These are phyloP conservation scores for Aspergillus egyptiacus DNA, from an alignment of 495 filamentous ascomycete genomes.

Conservation along the genomic window DNA sequence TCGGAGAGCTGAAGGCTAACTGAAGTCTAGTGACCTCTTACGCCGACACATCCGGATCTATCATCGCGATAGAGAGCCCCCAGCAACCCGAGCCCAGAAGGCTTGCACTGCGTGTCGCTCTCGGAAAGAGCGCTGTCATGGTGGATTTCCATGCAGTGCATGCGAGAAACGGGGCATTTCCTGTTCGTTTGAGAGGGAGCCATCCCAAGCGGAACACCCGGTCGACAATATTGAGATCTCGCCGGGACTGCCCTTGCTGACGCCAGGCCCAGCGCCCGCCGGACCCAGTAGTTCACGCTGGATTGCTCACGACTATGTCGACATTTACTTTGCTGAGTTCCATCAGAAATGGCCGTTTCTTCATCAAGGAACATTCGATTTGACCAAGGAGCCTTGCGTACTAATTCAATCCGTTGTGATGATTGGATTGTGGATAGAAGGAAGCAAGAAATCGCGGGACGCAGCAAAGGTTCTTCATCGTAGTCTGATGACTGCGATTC, in stretches of 20 bases:
- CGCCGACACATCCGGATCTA: neutral
- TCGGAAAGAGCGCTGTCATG: neutral
- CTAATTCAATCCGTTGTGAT: constrained; percentile 26
- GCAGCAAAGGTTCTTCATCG: constrained; percentile 23
- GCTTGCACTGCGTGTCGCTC: neutral
- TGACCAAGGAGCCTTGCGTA: constrained; percentile 14
- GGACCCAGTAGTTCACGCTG: too few relatives aligned
- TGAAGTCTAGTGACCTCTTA: too few relatives aligned
- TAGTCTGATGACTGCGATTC: constrained; percentile 20
- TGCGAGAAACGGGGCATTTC: neutral
- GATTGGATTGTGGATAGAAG: constrained; percentile 25
- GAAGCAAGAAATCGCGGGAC: constrained; percentile 10
- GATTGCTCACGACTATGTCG: constrained; percentile 14
- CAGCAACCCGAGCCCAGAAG: neutral
- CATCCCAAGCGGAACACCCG: constrained; percentile 1
- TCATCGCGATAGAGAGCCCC: neutral
- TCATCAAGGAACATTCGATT: constrained; percentile 22
- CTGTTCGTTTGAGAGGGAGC: neutral
- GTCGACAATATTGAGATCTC: neutral
- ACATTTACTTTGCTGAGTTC: constrained; percentile 26
- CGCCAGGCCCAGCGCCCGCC: too few relatives aligned
- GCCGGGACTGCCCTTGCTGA: neutral
- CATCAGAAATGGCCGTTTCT: constrained; percentile 31
- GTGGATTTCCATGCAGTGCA: neutral
- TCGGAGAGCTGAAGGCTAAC: too few relatives aligned